These are phyloP conservation scores for Chlamydomonas sp. DNA, from an alignment of 139 green algal genomes.

Conservation along the genomic window DNA sequence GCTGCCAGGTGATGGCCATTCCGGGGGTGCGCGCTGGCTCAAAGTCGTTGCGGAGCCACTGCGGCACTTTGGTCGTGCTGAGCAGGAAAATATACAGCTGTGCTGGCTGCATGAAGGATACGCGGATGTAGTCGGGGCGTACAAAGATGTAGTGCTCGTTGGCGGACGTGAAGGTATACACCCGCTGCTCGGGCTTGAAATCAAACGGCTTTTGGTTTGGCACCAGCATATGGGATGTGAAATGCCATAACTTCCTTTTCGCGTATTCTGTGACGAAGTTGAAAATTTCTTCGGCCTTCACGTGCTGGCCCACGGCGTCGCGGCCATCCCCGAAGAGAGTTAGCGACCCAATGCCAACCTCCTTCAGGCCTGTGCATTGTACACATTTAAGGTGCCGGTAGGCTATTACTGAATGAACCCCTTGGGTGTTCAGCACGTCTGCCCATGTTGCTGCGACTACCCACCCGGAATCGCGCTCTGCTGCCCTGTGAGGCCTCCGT, in stretches of 20 bases:
- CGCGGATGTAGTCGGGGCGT: slow-evolving; percentile 2
- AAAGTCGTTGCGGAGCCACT: slow-evolving; percentile 16
- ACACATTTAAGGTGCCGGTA: no score
- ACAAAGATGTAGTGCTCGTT: slow-evolving; percentile 8
- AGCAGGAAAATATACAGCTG: slow-evolving; percentile 3
- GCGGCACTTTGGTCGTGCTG: neutral
- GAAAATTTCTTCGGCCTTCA: neutral
- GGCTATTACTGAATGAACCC: no score
- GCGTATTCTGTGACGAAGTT: neutral
- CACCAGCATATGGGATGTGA: neutral
- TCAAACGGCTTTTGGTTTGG: neutral
- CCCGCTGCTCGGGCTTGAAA: no score
- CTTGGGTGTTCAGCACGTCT: no score
- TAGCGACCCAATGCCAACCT: neutral
- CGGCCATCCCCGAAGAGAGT: neutral
- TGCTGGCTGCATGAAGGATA: neutral
- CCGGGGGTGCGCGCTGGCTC: neutral
- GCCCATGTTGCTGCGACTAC: no score
- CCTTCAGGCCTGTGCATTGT: neutral
- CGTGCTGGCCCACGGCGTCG: neutral
- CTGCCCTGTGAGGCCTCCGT: no score
- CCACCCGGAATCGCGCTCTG: no score
- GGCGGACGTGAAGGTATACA: neutral
- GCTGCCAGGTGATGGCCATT: neutral
- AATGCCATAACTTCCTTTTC: neutral